Base-by-base conservation (phyloP, 1,139 yeast genomes). In the Zygotorulaspora mrakii region DNA sequence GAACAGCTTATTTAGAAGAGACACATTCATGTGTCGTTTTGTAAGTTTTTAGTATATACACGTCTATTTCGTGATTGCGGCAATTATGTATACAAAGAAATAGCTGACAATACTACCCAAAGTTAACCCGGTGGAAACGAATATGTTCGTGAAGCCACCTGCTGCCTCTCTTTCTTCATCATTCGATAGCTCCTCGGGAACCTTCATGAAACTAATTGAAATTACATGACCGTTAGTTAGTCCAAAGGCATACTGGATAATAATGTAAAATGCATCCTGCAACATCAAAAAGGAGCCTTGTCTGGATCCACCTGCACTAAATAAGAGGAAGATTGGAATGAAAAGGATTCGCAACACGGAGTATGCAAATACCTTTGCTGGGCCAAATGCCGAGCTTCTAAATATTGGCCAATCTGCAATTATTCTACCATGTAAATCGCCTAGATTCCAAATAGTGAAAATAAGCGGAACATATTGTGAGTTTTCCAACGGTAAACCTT, bases 101-200 rank as follows among this genome's bases (percentile, higher is more conserved):
- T 86, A 86, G 54, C 95, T 82, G 37, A 82, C 60, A 1, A 88
- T 54, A 48, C 94, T 79, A 2, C 97, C 96, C 2, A 74, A 68
- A 0, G 94, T 79, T 40, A 88, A 69, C 0, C 95, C 95, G 14
- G 77, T 55, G 44, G 89, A 81, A 39, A 87, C 70, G 49, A 84
- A 77, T 12, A 87, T 77, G 1, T 87, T 78, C 42, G 94, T 83
- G 60, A 88, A 84, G 3, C 96, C 96, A 27, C 96, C 96, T 1
- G 97, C 95, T 0, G 96, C 96, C 49, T 85, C 88, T 60, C 79
- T 81, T 56, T 86, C 94, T 14, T 74, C 74, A 32, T 77, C 84
- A 11, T 65, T 68, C 23, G 71, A 73, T 45, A 82, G 69, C 40
- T 70, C 69, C 13, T 70, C 70, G 0, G 89, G 82, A 5, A 89